Evolutionary conservation across 2,329 filamentous ascomycete genomes (phyloP), one percentile per base, ranked within the genome.

Genomic region (Myriangium duriaei): DNA sequence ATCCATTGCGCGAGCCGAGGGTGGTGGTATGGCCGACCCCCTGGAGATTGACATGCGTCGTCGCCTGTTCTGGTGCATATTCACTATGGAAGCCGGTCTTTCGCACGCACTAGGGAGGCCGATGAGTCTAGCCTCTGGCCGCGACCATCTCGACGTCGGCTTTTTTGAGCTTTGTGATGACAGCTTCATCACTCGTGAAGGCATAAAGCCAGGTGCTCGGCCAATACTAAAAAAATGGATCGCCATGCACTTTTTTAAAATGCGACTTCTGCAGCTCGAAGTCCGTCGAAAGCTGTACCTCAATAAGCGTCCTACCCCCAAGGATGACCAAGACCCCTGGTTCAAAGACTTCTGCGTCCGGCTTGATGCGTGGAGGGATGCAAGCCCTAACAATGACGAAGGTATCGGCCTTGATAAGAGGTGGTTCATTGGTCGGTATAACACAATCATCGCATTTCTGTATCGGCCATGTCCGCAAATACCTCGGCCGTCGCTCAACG

Each of bases 381-480:
- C 74, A 2, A 79, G 78, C 36, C 88, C 91, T 2, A 74, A 79
- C 38, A 76, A 79, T 48, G 75, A 78, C 45, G 71, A 72, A 43
- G 75, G 74, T 5, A 74, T 68, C 37, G 75, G 74, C 5, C 76
- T 92, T 65, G 84, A 83, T 60, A 81, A 81, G 57, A 71, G 76
- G 49, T 93, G 85, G 86, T 88, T 77, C 48, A 63, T 67, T 44
- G 73, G 69, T 11, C 71, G 81, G 46, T 86, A 82, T 57, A 86
- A 95, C 54, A 84, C 83, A 32, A 88, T 95, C 76, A 68, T 92
- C 14, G 76, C 94, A 32, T 81, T 87, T 49, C 71, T 96, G 47
- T 91, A 85, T 56, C 74, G 91, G 2, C 91, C 91, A 1, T 94
- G 85, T 1, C 91, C 91, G 1, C 91, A 96, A 56, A 76, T 96